Conservation (phyloP, 23 red algal species). For the Gracilariopsis chorda region DNA sequence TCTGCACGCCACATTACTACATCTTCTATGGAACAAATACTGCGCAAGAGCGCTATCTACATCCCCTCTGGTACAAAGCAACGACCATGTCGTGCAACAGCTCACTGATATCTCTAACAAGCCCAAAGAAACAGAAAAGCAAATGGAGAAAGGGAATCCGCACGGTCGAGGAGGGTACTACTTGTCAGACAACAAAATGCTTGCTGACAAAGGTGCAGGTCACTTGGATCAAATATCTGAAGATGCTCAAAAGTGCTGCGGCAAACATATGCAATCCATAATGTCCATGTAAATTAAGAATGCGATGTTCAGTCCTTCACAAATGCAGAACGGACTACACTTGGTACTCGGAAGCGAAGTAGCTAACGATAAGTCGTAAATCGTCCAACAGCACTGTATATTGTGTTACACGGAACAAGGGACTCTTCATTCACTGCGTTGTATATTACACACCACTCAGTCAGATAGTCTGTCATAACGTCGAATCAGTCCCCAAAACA, state of each 20-base stretch:
- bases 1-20: constrained; percentile 72
- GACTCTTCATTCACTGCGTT: too few relatives aligned
- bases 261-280: constrained; percentile 66
- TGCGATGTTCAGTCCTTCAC: constrained; percentile 59
- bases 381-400: too few relatives aligned
- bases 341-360: too few relatives aligned
- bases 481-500: too few relatives aligned
- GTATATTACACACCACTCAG: too few relatives aligned
- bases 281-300: constrained; percentile 81
- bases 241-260: constrained; percentile 65
- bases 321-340: background rate
- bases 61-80: constrained; percentile 61
- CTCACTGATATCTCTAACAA: constrained; percentile 82
- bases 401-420: too few relatives aligned
- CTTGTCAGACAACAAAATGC: constrained; percentile 21
- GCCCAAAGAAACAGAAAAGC: constrained; percentile 43
- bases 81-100: constrained; percentile 74
- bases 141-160: constrained; percentile 25
- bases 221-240: constrained; percentile 55
- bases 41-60: constrained; percentile 89
- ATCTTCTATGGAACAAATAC: constrained; percentile 85
- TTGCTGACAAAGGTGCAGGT: constrained; percentile 22
- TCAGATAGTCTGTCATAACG: too few relatives aligned
- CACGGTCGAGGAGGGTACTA: constrained; percentile 38
- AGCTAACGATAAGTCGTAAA: too few relatives aligned